These are phyloP conservation scores for Scleroderma citrinum DNA, from an alignment of 768 basidiomycete species.

Conservation along the genomic window DNA sequence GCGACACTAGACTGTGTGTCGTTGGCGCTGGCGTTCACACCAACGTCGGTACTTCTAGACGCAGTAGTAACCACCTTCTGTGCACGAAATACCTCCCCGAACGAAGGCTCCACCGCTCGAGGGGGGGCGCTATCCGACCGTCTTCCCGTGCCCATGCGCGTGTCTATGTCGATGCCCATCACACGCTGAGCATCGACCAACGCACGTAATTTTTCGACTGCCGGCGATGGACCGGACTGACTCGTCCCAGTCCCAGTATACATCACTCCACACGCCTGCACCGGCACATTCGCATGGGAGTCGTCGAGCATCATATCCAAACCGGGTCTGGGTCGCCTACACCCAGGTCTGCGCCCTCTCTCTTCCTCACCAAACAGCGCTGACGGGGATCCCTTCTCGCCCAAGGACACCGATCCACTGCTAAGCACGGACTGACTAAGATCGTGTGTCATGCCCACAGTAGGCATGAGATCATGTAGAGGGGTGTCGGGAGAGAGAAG, in stretches of 20 bases:
- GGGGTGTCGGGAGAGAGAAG: slow-evolving; percentile 21
- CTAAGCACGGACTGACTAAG: slow-evolving; percentile 16
- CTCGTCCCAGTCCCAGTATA: background rate
- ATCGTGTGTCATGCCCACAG: slow-evolving; percentile 4
- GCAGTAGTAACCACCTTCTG: no score
- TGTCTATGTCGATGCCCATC: no score
- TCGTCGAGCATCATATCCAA: slow-evolving; percentile 12
- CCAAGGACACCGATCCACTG: slow-evolving; percentile 11
- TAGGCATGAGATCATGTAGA: background rate
- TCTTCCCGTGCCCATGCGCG: no score
- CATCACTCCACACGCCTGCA: slow-evolving; percentile 4
- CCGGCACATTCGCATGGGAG: slow-evolving; percentile 17
- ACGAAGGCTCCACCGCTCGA: slow-evolving; percentile 14
- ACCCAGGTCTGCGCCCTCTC: background rate
- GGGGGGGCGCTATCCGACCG: slow-evolving; percentile 28
- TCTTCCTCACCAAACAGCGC: background rate
- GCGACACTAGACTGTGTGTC: slow-evolving; percentile 1
- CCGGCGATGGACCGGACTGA: slow-evolving; percentile 8
- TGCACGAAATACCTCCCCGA: slow-evolving; percentile 1
- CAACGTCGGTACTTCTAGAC: background rate
- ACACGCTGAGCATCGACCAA: slow-evolving; percentile 2
- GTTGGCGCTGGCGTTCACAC: no score
- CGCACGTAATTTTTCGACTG: slow-evolving; percentile 16
- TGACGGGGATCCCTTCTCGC: background rate
- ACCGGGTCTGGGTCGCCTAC: background rate